Evolutionary conservation across 805 yeast species (phyloP), one percentile per base, ranked within the genome.

Genomic region (Candida michaelii): DNA sequence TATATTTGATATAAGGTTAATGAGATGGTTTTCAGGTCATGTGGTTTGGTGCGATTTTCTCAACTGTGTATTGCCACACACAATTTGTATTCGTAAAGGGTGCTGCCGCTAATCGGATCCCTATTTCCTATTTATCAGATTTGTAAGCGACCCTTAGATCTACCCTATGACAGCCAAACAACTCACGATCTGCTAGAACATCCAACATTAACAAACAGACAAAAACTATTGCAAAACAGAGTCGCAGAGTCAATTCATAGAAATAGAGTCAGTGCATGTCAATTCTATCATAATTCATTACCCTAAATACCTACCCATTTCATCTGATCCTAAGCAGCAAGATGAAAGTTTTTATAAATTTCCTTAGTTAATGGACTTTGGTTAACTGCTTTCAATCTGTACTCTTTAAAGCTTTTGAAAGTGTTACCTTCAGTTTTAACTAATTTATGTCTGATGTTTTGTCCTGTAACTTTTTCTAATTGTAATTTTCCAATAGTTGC

Each of bases 391-490:
- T 63, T 62, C 54, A 70, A 65, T 49, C 75, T 58, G 58, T 70
- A 70, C 50, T 70, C 74, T 30, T 73, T 73, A 53, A 70, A 70
- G 3, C 71, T 59, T 44, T 72, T 58, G 55, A 65, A 69, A 15
- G 71, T 59, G 53, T 66, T 58, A 29, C 72, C 72, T 36, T 58
- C 48, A 14, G 65, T 62, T 14, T 72, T 72, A 40, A 55, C 54
- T 70, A 71, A 66, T 53, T 63, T 66, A 14, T n/a, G 19, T 33
- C n/a, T 33, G 6, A 23, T 4, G 14, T 2, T 13, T 21, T 23
- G 36, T 6, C 19, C 29, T 6, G 13, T 14, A 12, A 21, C 36
- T 23, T 39, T 39, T 25, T 31, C 23, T 3, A 39, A 10, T 39
- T 39, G 42, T 15, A 32, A 16, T 27, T 39, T 39, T n/a, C 42